Evolutionary conservation across 805 yeast genomes (phyloP).

Genomic region (Candida ulmi): DNA sequence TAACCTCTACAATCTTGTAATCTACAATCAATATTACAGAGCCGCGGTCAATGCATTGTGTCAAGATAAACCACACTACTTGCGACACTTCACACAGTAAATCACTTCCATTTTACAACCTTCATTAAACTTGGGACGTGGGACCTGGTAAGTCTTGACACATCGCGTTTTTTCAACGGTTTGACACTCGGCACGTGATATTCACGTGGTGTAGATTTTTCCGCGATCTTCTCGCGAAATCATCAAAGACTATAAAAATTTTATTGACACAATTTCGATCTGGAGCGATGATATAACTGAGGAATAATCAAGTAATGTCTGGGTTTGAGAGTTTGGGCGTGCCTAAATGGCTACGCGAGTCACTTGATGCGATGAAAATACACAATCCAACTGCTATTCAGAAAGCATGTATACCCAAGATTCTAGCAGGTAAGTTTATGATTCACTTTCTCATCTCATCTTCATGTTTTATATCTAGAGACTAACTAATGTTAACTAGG

Average conservation of each 20-base stretch:
- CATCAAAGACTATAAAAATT: background rate
- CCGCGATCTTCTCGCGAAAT: too few species aligned
- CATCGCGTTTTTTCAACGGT: too few species aligned
- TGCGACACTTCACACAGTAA: too few species aligned
- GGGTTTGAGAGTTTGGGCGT: slow-evolving; percentile 63
- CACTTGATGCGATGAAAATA: slow-evolving; percentile 78
- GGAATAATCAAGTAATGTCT: slow-evolving; percentile 3
- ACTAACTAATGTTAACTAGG: slow-evolving; percentile 27
- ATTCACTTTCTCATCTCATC: background rate
- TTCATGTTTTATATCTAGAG: background rate
- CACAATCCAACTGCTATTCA: slow-evolving; percentile 84
- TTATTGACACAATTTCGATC: background rate
- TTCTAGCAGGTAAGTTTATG: slow-evolving; percentile 52
- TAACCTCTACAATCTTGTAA: too few species aligned
- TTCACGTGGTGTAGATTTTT: too few species aligned
- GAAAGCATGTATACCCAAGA: slow-evolving; percentile 79
- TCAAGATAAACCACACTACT: too few species aligned
- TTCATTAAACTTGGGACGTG: too few species aligned
- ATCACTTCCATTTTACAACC: too few species aligned
- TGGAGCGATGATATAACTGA: background rate
- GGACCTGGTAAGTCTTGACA: too few species aligned
- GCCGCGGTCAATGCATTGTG: too few species aligned
- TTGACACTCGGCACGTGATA: too few species aligned
- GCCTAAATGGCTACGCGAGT: slow-evolving; percentile 80
- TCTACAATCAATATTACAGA: too few species aligned